Percentiles rank a stretch among this genome's conserved stretches.
Conservation (phyloP, 352 stramenopile genomes). For the Elongisporangium undulatum region DNA sequence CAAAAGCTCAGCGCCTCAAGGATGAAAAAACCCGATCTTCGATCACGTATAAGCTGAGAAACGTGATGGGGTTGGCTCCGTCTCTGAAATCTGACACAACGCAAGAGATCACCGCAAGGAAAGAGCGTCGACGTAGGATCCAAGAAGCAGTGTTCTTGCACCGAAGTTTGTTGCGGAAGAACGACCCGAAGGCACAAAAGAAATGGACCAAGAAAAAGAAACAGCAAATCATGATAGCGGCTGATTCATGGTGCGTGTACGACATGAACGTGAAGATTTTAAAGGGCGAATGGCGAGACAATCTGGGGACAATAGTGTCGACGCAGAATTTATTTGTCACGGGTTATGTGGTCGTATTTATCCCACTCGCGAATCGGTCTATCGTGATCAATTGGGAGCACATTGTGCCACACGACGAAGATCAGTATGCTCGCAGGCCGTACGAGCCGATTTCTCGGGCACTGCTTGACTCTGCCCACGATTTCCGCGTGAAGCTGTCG, state of each 20-base stretch:
- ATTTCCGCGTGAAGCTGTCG: conserved; percentile 37
- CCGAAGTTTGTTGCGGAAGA: conserved; percentile 8
- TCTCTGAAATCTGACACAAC: conserved; percentile 52
- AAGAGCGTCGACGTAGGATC: conserved; percentile 31
- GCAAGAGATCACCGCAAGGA: conserved; percentile 31
- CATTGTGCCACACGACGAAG: conserved; percentile 36
- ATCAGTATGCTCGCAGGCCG: conserved; percentile 31
- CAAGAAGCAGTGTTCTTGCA: conserved; percentile 49
- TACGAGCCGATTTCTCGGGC: conserved; percentile 28
- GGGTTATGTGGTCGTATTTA: conserved; percentile 56
- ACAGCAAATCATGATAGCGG: conserved; percentile 25
- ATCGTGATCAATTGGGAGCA: conserved; percentile 57
- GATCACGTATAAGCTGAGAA: conserved; percentile 34
- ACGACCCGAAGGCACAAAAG: conserved; percentile 19
- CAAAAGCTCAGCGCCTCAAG: conserved; percentile 33
- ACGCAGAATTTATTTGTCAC: conserved; percentile 60
- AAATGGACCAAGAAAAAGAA: conserved; percentile 44
- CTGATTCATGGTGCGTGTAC: conserved; percentile 45
- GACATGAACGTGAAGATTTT: conserved; percentile 45
- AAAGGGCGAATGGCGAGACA: conserved; percentile 39
- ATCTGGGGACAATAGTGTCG: conserved; percentile 47
- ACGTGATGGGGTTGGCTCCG: conserved; percentile 30
- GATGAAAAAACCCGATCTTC: conserved; percentile 33
- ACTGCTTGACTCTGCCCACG: conserved; percentile 23
- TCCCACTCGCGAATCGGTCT: conserved; percentile 42